phyloP scores from a whole-genome alignment of 805 yeast genomes.

The Cyberlindnera euphorbiiphila region DNA sequence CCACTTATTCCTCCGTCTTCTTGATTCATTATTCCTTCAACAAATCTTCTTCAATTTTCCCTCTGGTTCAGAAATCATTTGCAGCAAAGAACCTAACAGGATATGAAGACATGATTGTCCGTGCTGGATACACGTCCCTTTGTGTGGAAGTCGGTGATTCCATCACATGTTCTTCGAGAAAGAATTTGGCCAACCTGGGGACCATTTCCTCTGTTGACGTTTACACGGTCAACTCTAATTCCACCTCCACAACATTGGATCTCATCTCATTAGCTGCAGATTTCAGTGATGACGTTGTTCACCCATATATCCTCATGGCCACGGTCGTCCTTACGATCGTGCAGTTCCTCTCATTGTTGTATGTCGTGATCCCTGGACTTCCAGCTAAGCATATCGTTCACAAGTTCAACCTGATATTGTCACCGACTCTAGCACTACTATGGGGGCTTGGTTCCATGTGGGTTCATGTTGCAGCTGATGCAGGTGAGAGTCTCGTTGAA shows the following conservation, averaged over 20 bases:
- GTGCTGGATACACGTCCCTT: conserved; percentile 53
- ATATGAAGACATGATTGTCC: conserved; percentile 39
- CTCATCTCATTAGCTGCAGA: conserved; percentile 43
- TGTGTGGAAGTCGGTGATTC: conserved; percentile 41
- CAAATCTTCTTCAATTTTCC: conserved; percentile 38
- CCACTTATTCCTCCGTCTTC: conserved; percentile 46
- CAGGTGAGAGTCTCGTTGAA: conserved; percentile 41
- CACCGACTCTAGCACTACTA: conserved; percentile 37
- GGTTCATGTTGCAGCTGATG: conserved; percentile 50
- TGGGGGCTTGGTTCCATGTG: conserved; percentile 70
- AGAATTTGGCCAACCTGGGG: conserved; percentile 26
- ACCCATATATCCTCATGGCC: conserved; percentile 51
- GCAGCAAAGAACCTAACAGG: conserved; percentile 30
- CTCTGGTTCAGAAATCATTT: conserved; percentile 38
- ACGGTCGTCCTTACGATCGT: conserved; percentile 41
- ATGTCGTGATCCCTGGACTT: conserved; percentile 43
- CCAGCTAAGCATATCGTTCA: conserved; percentile 36
- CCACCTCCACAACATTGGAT: conserved; percentile 36
- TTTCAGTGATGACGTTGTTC: conserved; percentile 44
- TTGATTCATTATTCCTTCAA: conserved; percentile 48
- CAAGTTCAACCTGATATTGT: conserved; percentile 30
- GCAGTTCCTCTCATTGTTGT: conserved; percentile 39
- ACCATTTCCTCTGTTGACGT: conserved; percentile 33
- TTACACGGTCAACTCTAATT: conserved; percentile 31
- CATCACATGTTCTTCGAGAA: conserved; percentile 36